phyloP scores from a whole-genome alignment of 129 eudicot species.

The Chrysanthemum makinoi region DNA sequence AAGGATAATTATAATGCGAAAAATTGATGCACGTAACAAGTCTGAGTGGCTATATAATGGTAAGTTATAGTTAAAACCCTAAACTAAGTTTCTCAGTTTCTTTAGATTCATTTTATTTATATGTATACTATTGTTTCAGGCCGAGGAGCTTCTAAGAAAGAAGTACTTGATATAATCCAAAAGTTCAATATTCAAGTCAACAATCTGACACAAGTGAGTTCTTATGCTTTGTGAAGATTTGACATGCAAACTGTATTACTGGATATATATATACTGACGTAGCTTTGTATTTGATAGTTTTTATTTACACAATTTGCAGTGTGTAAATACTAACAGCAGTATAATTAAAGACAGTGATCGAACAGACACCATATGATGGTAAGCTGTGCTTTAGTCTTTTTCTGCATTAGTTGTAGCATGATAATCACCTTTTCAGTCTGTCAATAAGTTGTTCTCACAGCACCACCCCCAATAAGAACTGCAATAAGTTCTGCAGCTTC shows the following conservation, averaged over 20 bases:
- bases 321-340: too few species aligned
- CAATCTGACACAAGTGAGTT: conserved; percentile 92
- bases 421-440: conserved; percentile 79
- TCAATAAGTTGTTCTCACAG: conserved; percentile 53
- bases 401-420: too few species aligned
- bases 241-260: too few species aligned
- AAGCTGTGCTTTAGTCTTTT: too few species aligned
- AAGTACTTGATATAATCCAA: conserved; percentile 58
- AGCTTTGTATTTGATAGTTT: too few species aligned
- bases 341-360: too few species aligned
- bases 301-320: too few species aligned
- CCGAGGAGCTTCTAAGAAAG: conserved; percentile 59
- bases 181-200: conserved; percentile 94
- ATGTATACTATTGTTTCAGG: conserved; percentile 46
- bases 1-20: conserved; percentile 56
- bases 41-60: conserved; percentile 93
- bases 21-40: conserved; percentile 74
- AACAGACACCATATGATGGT: too few species aligned
- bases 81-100: background rate
- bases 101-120: background rate
- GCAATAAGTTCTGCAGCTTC: conserved; percentile 86
- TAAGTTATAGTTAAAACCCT: conserved; percentile 19
- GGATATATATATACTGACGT: too few species aligned
- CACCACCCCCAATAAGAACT: conserved; percentile 89
- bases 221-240: background rate